Conservation (phyloP, 345 rosid species). For the Brassica napus region Da-Ae NC_063439.1:17894001-17894500, state of each 20-base stretch:
- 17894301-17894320: conserved; percentile 58
- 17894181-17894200: conserved; percentile 84
- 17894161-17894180: conserved; percentile 88
- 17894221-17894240: conserved; percentile 86
- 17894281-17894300: conserved; percentile 87
- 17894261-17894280: conserved; percentile 83
- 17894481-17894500: background rate
- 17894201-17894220: conserved; percentile 72
- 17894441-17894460: conserved; percentile 98
- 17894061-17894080: background rate
- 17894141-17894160: conserved; percentile 95
- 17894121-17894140: conserved; percentile 72
- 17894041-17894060: conserved; percentile 38
- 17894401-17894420: conserved; percentile 79
- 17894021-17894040: conserved; percentile 39
- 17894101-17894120: background rate
- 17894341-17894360: conserved; percentile 85
- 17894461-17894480: conserved; percentile 55
- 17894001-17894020: conserved; percentile 34
- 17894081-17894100: conserved; percentile 6
- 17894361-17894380: conserved; percentile 89
- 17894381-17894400: conserved; percentile 87
- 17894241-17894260: conserved; percentile 83
- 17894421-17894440: conserved; percentile 94
- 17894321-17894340: conserved; percentile 92